Evolutionary conservation across 2,329 filamentous ascomycete genomes (phyloP).

Genomic region (Paracoccidioides lutzii): DNA sequence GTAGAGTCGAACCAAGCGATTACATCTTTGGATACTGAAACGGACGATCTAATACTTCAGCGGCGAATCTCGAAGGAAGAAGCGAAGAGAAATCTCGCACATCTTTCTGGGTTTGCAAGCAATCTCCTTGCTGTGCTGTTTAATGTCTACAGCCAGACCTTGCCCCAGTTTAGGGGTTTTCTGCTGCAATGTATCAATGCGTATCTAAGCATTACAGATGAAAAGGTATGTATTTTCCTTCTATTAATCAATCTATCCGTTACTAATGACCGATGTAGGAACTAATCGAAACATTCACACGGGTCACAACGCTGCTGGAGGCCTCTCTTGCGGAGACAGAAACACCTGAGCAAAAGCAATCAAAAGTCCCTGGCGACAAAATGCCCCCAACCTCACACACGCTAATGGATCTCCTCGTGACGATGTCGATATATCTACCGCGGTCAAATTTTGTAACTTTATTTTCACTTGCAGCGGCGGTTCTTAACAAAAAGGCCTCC

Average conservation of each 20-base stretch:
- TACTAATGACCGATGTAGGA: conserved; percentile 37
- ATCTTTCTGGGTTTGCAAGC: conserved; percentile 64
- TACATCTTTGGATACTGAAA: conserved; percentile 51
- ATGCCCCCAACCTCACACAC: conserved; percentile 92
- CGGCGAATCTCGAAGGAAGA: conserved; percentile 62
- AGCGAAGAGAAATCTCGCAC: conserved; percentile 67
- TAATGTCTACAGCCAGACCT: conserved; percentile 94
- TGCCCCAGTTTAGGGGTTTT: conserved; percentile 80
- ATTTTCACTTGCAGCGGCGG: conserved; percentile 73
- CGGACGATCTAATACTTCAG: conserved; percentile 63
- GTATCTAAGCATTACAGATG: conserved; percentile 77
- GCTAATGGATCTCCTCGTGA: conserved; percentile 91
- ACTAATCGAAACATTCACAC: conserved; percentile 74
- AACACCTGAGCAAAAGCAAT: conserved; percentile 50
- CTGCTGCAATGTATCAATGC: conserved; percentile 92
- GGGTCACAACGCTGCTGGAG: conserved; percentile 74
- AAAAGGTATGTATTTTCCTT: conserved; percentile 32
- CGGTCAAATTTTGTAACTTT: conserved; percentile 71
- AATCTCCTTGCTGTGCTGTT: conserved; percentile 95
- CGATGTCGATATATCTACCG: conserved; percentile 86
- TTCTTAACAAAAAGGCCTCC: conserved; percentile 53
- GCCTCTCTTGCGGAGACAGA: conserved; percentile 51
- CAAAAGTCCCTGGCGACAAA: conserved; percentile 50
- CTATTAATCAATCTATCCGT: background rate
- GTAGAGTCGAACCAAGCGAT: conserved; percentile 88